A percentile compares a stretch with the other conserved stretches of the same genome.
Conservation (phyloP, 495 filamentous ascomycete genomes). For the Xylaria telfairii region DNA sequence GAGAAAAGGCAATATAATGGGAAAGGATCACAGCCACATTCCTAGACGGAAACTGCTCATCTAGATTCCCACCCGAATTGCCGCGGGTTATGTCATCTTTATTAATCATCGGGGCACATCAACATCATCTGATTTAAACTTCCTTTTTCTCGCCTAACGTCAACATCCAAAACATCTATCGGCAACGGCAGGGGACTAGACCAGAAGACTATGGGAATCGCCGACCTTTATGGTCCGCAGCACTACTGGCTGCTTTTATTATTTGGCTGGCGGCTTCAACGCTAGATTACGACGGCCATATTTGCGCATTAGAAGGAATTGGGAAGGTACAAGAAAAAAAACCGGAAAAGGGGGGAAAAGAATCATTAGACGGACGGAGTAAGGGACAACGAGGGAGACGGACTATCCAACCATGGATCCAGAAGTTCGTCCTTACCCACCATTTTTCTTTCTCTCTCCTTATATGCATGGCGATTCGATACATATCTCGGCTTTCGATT, state of each 20-base stretch:
- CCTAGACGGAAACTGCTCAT: background rate
- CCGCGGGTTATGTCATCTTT: background rate
- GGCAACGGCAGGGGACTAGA: background rate
- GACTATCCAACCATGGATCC: background rate
- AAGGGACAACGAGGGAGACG: background rate
- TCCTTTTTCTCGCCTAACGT: background rate
- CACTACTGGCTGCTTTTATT: background rate
- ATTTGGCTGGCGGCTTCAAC: background rate
- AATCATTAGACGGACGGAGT: background rate
- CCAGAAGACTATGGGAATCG: background rate
- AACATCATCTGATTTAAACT: background rate
- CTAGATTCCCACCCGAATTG: background rate
- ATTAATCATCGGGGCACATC: background rate
- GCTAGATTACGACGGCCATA: background rate
- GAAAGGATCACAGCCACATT: background rate
- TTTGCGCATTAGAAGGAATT: background rate
- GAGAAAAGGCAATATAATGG: background rate
- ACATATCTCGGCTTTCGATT: background rate
- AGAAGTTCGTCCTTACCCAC: background rate
- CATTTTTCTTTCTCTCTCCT: background rate
- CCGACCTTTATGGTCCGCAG: background rate
- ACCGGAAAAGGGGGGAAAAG: background rate
- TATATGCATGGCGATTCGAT: slow-evolving; percentile 4
- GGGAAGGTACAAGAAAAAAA: background rate
- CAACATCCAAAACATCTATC: background rate